Percentiles rank a stretch among this genome's conserved stretches.
These are phyloP conservation scores for Starmerella kuoi DNA, from an alignment of 805 yeast genomes.

Conservation along the genomic window DNA sequence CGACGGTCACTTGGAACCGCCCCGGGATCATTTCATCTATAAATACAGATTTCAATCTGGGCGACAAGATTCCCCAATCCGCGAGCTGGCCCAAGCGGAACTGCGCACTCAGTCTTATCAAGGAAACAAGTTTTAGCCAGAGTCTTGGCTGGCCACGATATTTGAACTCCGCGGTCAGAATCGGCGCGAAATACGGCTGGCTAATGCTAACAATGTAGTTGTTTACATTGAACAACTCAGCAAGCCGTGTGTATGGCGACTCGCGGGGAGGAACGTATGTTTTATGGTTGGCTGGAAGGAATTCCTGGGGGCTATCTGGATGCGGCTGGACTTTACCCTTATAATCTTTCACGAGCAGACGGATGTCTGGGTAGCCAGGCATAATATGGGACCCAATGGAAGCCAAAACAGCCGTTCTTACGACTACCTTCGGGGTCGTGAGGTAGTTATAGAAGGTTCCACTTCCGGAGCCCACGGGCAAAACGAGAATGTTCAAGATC, in stretches of 20 bases:
- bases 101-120: slow-evolving; percentile 64
- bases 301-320: slow-evolving; percentile 23
- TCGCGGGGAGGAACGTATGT: slow-evolving; percentile 33
- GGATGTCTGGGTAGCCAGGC: slow-evolving; percentile 41
- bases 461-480: slow-evolving; percentile 49
- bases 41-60: slow-evolving; percentile 57
- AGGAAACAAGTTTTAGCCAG: slow-evolving; percentile 37
- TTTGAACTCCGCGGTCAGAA: slow-evolving; percentile 69
- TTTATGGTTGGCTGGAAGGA: slow-evolving; percentile 33
- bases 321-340: slow-evolving; percentile 34
- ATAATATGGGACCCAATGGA: slow-evolving; percentile 48
- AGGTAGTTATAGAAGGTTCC: slow-evolving; percentile 52
- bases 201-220: slow-evolving; percentile 86
- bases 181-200: slow-evolving; percentile 85
- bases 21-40: slow-evolving; percentile 82
- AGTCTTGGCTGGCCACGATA: slow-evolving; percentile 39
- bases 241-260: slow-evolving; percentile 73
- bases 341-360: slow-evolving; percentile 45
- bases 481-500: slow-evolving; percentile 70
- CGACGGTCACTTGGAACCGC: slow-evolving; percentile 76
- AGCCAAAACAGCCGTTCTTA: slow-evolving; percentile 75
- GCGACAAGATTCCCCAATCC: slow-evolving; percentile 61
- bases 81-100: slow-evolving; percentile 75
- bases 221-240: slow-evolving; percentile 89
- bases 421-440: slow-evolving; percentile 76